Evolutionary conservation across 345 rosid species (phyloP), one percentile per base, ranked within the genome.

Genomic region (Rhizophora apiculata): DNA sequence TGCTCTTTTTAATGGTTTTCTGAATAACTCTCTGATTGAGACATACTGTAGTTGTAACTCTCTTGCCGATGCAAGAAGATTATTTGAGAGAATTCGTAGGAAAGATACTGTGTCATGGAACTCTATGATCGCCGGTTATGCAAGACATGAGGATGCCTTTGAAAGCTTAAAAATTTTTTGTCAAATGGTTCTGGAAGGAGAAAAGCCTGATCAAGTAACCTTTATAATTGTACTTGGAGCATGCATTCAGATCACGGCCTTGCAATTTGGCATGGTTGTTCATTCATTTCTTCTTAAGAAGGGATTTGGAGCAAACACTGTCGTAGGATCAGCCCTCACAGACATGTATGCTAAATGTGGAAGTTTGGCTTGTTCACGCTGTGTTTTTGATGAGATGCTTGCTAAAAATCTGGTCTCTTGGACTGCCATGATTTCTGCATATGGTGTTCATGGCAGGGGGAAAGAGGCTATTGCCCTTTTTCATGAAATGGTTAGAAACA

Each of bases 311-410:
- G 59, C 62, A 1, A 73, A 22, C 16, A 29, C 63, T 32, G 7
- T 57, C 22, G 78, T 76, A 27, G 78, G 67, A 62, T 72, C 78
- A 31, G 63, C 80, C 49, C 72, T 76, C 16, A 11, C 76, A 36
- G 72, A 76, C 60, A 65, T 68, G 70, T 80, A 72, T 63, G 74
- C 68, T 1, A 71, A 79, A 71, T 59, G 79, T 68, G 79, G 82
- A 59, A 71, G 73, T 48, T 65, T 69, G 37, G 67, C 55, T 60
- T 72, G 78, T 68, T 65, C 74, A 15, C 27, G 29, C 8, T 31
- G 5, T 2, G 67, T 55, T 60, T 79, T 72, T 24, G 51, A 72
- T 66, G 75, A 80, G 60, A 62, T 69, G 66, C 64, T 75, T 26
- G 34, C 39, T 13, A 66, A 67, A 59, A 72, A 59, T 63, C 51